Evolutionary conservation across 1,139 yeast genomes (phyloP), one percentile per base, ranked within the genome.

Genomic region (Yamadazyma membranifaciens): DNA sequence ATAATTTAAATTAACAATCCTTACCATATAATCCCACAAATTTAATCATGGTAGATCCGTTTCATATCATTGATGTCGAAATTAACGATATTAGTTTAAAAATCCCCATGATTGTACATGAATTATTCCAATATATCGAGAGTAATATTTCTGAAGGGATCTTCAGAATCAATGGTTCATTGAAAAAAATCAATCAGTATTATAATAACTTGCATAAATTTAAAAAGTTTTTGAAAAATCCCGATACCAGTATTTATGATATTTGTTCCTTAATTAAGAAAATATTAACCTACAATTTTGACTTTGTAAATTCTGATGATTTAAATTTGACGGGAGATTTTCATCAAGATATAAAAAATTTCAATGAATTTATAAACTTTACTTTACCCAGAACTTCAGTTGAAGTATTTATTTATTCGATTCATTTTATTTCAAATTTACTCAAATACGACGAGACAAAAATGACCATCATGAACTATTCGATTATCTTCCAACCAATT

Each of bases 101-200:
- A 15, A 33, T 58, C n/a, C 63, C 65, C 1, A 30, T 41, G 9
- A 45, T 59, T 11, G 36, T 62, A 27, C 46, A 45, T 7, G 57
- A 54, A 15, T 48, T 61, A 27, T 56, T 56, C 40, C 35, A 47
- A 9, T 56, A 49, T 40, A 49, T 62, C 4, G 43, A 54, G 6
- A 38, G 41, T 2, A 54, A 59, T 13, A 43, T 55, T 2, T 49
- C 47, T 12, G 63, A 62, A 42, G 67, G 67, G 7, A 47, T 60
- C 6, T 61, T 62, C 41, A 49, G 67, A 28, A 55, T 61, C 16
- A 60, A 58, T 40, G 67, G 67, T 6, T 60, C 65, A 1, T 50
- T 56, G 17, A 53, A 53, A 34, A 52, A 59, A 36, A 48, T 57
- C 17, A 55, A 53, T 29, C 46, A 48, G 12, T 50, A 53, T 36